A percentile compares a stretch with the other conserved stretches of the same genome.
These are phyloP conservation scores for Physocladia obscura DNA, from an alignment of 192 early-diverging fungal species.

Conservation along the genomic window DNA sequence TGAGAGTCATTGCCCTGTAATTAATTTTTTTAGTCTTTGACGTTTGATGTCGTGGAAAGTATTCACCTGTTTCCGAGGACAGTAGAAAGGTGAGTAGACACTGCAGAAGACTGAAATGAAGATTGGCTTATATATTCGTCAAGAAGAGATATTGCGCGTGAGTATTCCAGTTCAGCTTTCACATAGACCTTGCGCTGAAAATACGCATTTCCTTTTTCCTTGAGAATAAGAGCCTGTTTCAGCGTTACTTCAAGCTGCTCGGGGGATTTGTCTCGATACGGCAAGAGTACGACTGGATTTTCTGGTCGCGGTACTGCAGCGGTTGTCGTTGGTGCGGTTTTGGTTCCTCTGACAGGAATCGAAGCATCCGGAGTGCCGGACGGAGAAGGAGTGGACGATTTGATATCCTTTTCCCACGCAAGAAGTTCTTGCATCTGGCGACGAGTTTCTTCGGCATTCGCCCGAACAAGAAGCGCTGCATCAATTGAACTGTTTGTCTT, in stretches of 20 bases:
- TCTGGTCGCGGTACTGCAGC: too few relatives aligned
- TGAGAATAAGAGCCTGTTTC: slow-evolving; percentile 46
- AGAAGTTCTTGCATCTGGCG: slow-evolving; percentile 45
- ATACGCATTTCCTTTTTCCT: slow-evolving; percentile 58
- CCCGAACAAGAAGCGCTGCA: slow-evolving; percentile 40
- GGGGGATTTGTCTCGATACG: slow-evolving; percentile 12
- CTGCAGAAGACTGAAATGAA: too few relatives aligned
- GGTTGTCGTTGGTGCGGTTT: neutral
- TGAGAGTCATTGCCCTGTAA: slow-evolving; percentile 73
- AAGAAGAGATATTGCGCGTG: slow-evolving; percentile 62
- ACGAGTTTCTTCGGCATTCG: slow-evolving; percentile 47
- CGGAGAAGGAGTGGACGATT: slow-evolving; percentile 9
- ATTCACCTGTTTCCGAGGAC: too few relatives aligned
- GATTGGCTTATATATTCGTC: slow-evolving; percentile 43
- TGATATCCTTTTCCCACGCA: slow-evolving; percentile 49
- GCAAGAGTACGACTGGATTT: neutral
- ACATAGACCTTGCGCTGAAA: slow-evolving; percentile 51
- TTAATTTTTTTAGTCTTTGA: neutral
- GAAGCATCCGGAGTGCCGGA: neutral
- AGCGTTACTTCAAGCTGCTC: slow-evolving; percentile 1
- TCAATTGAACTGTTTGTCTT: slow-evolving; percentile 2
- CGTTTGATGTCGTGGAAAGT: too few relatives aligned
- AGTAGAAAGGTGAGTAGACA: too few relatives aligned
- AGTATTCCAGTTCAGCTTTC: slow-evolving; percentile 44
- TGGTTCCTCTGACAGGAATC: neutral